phyloP scores from a whole-genome alignment of 2,329 filamentous ascomycete genomes.

The Pseudocercospora musae region DNA sequence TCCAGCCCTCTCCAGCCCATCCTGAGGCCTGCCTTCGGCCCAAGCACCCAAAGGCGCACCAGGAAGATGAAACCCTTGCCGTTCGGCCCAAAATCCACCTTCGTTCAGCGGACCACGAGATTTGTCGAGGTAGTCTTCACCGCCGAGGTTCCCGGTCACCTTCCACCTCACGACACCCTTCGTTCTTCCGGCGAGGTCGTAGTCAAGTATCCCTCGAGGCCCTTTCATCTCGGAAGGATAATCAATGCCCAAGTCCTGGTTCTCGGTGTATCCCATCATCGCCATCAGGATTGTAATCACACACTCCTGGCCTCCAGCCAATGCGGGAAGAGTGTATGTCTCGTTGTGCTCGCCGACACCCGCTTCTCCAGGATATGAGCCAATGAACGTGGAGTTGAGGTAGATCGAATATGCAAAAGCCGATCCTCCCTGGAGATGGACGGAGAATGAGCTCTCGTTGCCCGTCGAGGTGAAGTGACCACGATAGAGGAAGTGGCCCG shows the following conservation, averaged over 20 bases:
- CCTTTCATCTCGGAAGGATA: slow-evolving; percentile 55
- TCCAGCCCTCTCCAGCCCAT: slow-evolving; percentile 51
- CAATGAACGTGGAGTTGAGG: slow-evolving; percentile 61
- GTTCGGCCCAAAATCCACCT: slow-evolving; percentile 61
- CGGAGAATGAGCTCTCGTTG: slow-evolving; percentile 54
- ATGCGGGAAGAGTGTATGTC: slow-evolving; percentile 56
- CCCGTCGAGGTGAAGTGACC: slow-evolving; percentile 66
- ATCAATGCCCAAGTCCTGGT: slow-evolving; percentile 53
- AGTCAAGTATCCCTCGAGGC: slow-evolving; percentile 61
- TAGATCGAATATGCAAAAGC: slow-evolving; percentile 68
- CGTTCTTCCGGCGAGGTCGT: slow-evolving; percentile 49
- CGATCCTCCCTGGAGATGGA: slow-evolving; percentile 61
- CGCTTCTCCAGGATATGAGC: slow-evolving; percentile 60
- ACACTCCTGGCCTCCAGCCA: slow-evolving; percentile 54
- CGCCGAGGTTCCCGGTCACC: slow-evolving; percentile 65
- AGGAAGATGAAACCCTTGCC: slow-evolving; percentile 62
- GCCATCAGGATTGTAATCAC: slow-evolving; percentile 69
- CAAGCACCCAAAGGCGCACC: slow-evolving; percentile 48
- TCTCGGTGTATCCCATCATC: slow-evolving; percentile 68
- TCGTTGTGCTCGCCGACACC: slow-evolving; percentile 50
- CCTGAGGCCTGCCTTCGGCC: slow-evolving; percentile 37
- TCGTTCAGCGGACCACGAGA: slow-evolving; percentile 64
- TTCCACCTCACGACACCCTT: slow-evolving; percentile 59
- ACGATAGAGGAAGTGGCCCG: slow-evolving; percentile 66
- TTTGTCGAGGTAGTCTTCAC: slow-evolving; percentile 59